A percentile compares a stretch with the other conserved stretches of the same genome.
phyloP scores from a whole-genome alignment of 2,329 filamentous ascomycete genomes.

The Fusarium sp. region DNA sequence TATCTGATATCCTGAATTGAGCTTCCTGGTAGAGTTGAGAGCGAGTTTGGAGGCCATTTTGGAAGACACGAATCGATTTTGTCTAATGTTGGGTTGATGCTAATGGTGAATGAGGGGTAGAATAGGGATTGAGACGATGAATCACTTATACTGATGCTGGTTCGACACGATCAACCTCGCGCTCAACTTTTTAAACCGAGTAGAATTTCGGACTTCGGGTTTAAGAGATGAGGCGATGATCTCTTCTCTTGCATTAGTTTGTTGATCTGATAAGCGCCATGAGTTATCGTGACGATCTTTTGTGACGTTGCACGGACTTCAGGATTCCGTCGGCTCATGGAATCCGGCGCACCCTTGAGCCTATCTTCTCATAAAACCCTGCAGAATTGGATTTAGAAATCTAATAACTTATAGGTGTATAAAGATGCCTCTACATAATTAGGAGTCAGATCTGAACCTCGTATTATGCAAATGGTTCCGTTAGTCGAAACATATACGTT shows the following conservation, averaged over 20 bases:
- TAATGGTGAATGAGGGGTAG: constrained; percentile 23
- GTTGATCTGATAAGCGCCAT: constrained; percentile 1
- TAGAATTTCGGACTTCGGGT: constrained; percentile 5
- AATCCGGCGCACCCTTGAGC: neutral
- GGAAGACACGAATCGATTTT: constrained; percentile 28
- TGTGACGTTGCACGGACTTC: neutral
- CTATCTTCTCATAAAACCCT: neutral
- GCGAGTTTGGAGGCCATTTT: constrained; percentile 63
- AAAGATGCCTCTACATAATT: neutral
- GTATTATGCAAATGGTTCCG: too few relatives aligned
- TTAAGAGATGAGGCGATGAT: neutral
- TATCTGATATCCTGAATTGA: constrained; percentile 67
- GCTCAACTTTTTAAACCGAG: neutral
- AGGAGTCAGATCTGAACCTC: too few relatives aligned
- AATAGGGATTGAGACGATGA: constrained; percentile 9
- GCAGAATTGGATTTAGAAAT: neutral
- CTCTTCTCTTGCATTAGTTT: neutral
- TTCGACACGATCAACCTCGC: neutral
- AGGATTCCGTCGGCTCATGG: neutral
- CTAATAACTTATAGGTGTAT: too few relatives aligned
- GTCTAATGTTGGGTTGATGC: constrained; percentile 2
- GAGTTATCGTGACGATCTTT: constrained; percentile 1
- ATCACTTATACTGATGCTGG: constrained; percentile 15
- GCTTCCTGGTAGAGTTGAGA: constrained; percentile 64
- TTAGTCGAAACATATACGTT: neutral